Evolutionary conservation across 257 asterid genomes (phyloP).

Genomic region (Solanum verrucosum): DNA sequence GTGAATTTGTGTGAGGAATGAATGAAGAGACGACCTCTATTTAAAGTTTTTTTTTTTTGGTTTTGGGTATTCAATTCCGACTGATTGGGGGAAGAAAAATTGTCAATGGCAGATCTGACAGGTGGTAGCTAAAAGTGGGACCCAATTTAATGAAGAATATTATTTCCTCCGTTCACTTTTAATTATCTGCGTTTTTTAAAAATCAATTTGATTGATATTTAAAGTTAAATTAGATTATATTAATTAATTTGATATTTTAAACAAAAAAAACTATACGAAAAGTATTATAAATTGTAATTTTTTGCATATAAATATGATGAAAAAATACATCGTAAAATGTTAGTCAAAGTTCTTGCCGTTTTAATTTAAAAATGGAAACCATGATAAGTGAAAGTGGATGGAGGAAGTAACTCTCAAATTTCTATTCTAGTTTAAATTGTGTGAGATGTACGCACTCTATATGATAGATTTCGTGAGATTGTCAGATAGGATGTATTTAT

Average conservation of each 20-base stretch:
- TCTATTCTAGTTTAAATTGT: no score
- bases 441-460: rapidly evolving
- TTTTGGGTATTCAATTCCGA: background rate
- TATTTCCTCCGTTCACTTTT: no score
- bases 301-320: no score
- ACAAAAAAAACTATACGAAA: no score
- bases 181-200: rapidly evolving
- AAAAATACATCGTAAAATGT: no score
- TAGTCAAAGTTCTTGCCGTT: no score
- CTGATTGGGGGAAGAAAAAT: background rate
- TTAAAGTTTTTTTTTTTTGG: background rate
- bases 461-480: background rate
- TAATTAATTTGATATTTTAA: no score
- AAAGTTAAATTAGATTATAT: no score
- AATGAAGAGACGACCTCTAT: background rate
- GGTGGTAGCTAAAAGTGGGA: background rate
- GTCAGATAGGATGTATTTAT: rapidly evolving
- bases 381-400: no score
- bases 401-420: background rate
- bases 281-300: no score
- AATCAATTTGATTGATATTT: rapidly evolving
- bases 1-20: background rate
- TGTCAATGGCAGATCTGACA: background rate
- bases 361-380: rapidly evolving
- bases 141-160: background rate